Base-by-base conservation (phyloP, 352 stramenopile genomes). In the Achlya hypogyna region DNA sequence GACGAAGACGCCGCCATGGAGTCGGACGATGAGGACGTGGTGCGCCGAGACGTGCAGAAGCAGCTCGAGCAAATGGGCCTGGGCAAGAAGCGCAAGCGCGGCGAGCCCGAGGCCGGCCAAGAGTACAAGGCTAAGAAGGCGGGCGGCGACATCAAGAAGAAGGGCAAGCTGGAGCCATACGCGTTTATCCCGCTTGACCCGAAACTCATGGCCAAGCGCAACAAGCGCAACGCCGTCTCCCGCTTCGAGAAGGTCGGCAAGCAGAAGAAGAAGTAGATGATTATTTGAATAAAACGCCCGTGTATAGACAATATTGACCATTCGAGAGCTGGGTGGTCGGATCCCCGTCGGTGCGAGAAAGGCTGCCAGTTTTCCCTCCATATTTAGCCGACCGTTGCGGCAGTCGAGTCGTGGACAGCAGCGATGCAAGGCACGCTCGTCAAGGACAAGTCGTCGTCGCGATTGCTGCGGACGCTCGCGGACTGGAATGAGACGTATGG, bases 101-200 rank as follows among this genome's bases (percentile, higher is more conserved):
- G 83, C 31, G 73, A 84, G 35, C 71, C 72, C 59, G 42, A 23
- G 45, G 82, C 82, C 25, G 96, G 96, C 42, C 82, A 90, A 53
- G 86, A 96, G 53, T 98, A 98, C 78, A 93, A 94, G 34, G 86
- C 86, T 0, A 98, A 97, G 81, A 98, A 98, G 78, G 93, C 95
- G 20, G 91, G 92, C 25, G 96, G 96, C 56, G 96, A 99, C 76
- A 83, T 98, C 29, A 98, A 96, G 79, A 97, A 96, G 74, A 98
- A 98, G 86, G 90, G 88, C 74, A 98, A 98, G 78, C 91, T 98
- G 31, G 95, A 98, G 72, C 96, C 96, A 58, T 99, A 98, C 75
- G 95, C 96, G 9, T 99, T 98, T 81, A 97, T 99, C 67, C 95
- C 95, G 59, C 78, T 99, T 51, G 92, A 99, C 78, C 92, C 92